These are phyloP conservation scores for Suhomyces sp. DNA, from an alignment of 805 yeast genomes.

Conservation along the genomic window DNA sequence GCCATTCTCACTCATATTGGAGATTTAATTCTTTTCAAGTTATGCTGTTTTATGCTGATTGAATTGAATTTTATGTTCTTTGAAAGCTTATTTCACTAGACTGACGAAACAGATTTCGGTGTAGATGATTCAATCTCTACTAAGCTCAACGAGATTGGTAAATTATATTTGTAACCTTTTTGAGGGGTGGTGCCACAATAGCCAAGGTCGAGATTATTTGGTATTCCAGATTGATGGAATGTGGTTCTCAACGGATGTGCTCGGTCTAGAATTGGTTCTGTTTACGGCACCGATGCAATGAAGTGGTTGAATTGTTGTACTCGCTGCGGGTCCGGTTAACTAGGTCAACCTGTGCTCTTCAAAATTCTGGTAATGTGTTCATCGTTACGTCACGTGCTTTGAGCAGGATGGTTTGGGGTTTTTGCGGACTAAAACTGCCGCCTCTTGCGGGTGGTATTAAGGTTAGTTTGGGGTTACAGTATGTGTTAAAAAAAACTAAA, in stretches of 20 bases:
- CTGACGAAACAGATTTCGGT: neutral
- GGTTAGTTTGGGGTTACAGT: too few relatives aligned
- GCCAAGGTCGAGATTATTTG: neutral
- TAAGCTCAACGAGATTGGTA: neutral
- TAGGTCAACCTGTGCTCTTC: neutral
- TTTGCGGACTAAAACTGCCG: neutral
- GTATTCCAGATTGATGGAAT: neutral
- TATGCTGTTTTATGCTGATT: neutral
- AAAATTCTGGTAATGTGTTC: neutral
- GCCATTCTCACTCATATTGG: constrained; percentile 2
- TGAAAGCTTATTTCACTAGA: neutral
- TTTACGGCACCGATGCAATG: neutral
- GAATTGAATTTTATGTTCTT: neutral
- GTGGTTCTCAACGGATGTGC: neutral
- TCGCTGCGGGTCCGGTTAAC: neutral
- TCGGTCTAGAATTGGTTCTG: neutral
- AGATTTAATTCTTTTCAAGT: neutral
- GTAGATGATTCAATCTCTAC: neutral
- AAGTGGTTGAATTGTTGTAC: neutral
- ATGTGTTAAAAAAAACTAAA: too few relatives aligned
- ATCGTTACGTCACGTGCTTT: neutral
- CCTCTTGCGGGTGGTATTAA: neutral
- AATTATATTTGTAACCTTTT: neutral
- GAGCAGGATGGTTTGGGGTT: neutral
- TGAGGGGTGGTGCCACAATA: neutral